Conservation (phyloP, 352 stramenopile species). For the Phytophthora citricola region DNA sequence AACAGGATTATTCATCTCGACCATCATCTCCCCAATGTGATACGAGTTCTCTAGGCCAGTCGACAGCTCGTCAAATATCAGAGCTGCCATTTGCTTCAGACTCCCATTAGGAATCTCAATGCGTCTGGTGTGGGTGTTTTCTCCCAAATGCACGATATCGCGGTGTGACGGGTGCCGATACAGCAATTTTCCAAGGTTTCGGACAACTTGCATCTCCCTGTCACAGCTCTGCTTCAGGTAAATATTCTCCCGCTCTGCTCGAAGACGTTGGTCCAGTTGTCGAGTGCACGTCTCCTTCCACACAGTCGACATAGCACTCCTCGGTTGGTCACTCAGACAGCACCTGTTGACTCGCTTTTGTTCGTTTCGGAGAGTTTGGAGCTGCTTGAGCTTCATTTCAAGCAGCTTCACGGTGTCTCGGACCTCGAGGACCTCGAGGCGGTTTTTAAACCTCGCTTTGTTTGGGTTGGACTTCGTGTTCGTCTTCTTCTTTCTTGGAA, state of each 20-base stretch:
- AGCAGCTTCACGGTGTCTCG: slow-evolving; percentile 17
- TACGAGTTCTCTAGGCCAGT: slow-evolving; percentile 40
- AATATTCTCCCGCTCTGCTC: slow-evolving; percentile 1
- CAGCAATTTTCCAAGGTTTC: slow-evolving; percentile 26
- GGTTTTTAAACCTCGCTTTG: slow-evolving; percentile 30
- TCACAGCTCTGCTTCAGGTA: slow-evolving; percentile 13
- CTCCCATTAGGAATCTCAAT: slow-evolving; percentile 19
- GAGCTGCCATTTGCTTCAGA: slow-evolving; percentile 11
- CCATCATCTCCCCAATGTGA: slow-evolving; percentile 26
- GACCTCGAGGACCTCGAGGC: slow-evolving; percentile 8
- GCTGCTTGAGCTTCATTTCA: slow-evolving; percentile 20
- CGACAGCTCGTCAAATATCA: slow-evolving; percentile 42
- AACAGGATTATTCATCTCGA: slow-evolving; percentile 28
- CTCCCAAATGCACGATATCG: slow-evolving; percentile 9
- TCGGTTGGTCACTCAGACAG: neutral
- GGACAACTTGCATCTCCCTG: slow-evolving; percentile 8
- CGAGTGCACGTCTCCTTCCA: slow-evolving; percentile 21
- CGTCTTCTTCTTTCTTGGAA: slow-evolving; percentile 11
- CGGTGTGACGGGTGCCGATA: slow-evolving; percentile 9
- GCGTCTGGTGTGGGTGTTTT: slow-evolving; percentile 13
- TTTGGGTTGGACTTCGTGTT: slow-evolving; percentile 34
- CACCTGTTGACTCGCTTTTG: neutral
- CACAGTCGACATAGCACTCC: neutral
- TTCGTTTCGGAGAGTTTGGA: slow-evolving; percentile 12
- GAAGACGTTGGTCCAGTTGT: slow-evolving; percentile 22